phyloP scores from a whole-genome alignment of 75 land plant genomes.

The Picea glauca region DNA sequence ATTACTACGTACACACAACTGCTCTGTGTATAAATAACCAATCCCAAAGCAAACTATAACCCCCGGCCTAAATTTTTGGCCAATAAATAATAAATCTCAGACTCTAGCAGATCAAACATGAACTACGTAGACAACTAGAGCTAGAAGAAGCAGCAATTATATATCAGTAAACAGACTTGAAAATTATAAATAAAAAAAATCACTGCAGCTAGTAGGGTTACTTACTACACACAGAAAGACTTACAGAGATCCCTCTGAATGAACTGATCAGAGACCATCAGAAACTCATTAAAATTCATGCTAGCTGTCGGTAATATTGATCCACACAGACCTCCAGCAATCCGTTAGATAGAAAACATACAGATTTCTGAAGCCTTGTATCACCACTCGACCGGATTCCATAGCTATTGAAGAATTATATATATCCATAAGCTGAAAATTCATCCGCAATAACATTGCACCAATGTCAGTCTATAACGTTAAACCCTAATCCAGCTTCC shows the following conservation, averaged over 20 bases:
- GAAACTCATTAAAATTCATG: background rate
- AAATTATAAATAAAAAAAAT: background rate
- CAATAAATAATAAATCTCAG: constrained; percentile 10
- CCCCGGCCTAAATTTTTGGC: background rate
- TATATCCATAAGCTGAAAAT: background rate
- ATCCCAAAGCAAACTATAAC: constrained; percentile 2
- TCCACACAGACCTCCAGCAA: background rate
- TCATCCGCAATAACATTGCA: background rate
- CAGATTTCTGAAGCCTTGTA: too few species aligned
- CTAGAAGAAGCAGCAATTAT: too few species aligned
- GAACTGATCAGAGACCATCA: background rate
- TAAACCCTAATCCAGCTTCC: background rate
- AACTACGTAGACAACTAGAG: background rate
- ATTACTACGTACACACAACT: constrained; percentile 8
- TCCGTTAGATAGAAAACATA: too few species aligned
- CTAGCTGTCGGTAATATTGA: background rate
- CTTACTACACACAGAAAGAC: background rate
- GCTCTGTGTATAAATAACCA: background rate
- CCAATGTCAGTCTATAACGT: constrained; percentile 3
- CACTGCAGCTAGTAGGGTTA: background rate
- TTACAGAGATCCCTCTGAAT: background rate
- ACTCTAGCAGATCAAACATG: background rate
- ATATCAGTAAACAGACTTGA: background rate
- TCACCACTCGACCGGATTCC: too few species aligned
- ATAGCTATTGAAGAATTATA: background rate